Base-by-base conservation (phyloP, 2,329 filamentous ascomycete genomes). In the Beauveria australis region DNA sequence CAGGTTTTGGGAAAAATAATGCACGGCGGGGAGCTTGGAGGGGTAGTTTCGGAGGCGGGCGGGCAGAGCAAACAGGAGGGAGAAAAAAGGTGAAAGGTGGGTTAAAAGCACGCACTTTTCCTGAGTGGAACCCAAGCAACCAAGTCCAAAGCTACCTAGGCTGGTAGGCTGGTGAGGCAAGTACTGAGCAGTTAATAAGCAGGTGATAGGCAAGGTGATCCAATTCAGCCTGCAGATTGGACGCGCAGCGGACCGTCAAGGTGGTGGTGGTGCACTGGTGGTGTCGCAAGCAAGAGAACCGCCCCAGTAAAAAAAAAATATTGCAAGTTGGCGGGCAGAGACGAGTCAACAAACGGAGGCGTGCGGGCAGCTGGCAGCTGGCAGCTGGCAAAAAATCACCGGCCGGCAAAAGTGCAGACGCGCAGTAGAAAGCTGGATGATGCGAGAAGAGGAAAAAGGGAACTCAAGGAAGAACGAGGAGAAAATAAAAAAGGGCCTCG, bases 21-120 rank as follows among this genome's bases (percentile, higher is more conserved):
- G 55, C 44, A 51, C 22, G 8, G 46, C 22, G n/a, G n/a, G 41
- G 14, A 58, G 33, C 33, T 41, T 58, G 55, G 55, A 58, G 55
- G 44, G 55, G 55, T 41, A 49, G 22, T 46, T 37, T 33, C 30
- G 46, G 46, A 37, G 55, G 46, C 5, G 46, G 22, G 46, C 48
- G 56, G 56, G 48, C 56, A 52, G 24, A 18, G 47, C 47, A 46
- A 28, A 28, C 22, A 22, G 47, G 33, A 18, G n/a, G 41, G n/a
- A 44, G 28, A 49, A 43, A 33, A 48, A 40, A 48, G 53, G 53
- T 43, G 16, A 22, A 33, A 52, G 24, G 48, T 30, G 56, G 56
- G 48, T 33, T 52, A 52, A 52, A 59, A 59, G 56, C 47, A 59
- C 56, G 56, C 56, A 59, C 56, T 57, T 48, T 52, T 43, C 37